Conservation (phyloP, 75 land plant genomes). For the Picea sitchensis region DNA sequence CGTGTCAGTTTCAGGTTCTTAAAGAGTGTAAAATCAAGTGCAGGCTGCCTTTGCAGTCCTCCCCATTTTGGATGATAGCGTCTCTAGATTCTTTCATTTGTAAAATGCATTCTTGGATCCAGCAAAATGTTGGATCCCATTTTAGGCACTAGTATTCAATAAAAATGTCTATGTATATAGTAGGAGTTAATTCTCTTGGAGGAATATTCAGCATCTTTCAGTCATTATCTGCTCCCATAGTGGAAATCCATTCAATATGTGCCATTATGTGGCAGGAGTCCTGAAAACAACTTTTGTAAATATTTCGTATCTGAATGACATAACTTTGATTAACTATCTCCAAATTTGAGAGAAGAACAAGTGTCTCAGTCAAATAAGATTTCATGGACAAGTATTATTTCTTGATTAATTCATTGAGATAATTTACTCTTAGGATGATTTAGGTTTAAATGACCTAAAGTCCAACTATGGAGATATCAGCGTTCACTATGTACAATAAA, state of each 20-base stretch:
- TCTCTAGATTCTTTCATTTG: not conserved
- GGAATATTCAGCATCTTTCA: not conserved
- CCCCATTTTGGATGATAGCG: not conserved
- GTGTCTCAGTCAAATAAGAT: not conserved
- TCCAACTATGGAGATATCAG: not conserved
- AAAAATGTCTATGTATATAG: not conserved
- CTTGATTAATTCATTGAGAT: not conserved
- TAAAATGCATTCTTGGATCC: not conserved
- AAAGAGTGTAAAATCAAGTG: not conserved
- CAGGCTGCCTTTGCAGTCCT: not conserved
- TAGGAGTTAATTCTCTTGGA: not conserved
- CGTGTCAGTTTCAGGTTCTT: too few relatives aligned
- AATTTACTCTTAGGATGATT: not conserved
- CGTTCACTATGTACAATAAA: not conserved
- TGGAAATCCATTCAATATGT: not conserved
- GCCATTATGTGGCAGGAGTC: not conserved
- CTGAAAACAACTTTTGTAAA: not conserved
- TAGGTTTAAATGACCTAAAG: not conserved
- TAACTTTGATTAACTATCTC: not conserved
- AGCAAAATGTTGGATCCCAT: conserved; percentile 4
- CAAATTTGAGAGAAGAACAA: not conserved
- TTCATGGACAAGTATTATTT: not conserved
- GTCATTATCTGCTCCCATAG: not conserved
- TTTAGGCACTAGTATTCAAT: not conserved
- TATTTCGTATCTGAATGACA: not conserved